Evolutionary conservation across 2,329 filamentous ascomycete genomes (phyloP), one percentile per base, ranked within the genome.

Genomic region (Talaromyces sp.): DNA sequence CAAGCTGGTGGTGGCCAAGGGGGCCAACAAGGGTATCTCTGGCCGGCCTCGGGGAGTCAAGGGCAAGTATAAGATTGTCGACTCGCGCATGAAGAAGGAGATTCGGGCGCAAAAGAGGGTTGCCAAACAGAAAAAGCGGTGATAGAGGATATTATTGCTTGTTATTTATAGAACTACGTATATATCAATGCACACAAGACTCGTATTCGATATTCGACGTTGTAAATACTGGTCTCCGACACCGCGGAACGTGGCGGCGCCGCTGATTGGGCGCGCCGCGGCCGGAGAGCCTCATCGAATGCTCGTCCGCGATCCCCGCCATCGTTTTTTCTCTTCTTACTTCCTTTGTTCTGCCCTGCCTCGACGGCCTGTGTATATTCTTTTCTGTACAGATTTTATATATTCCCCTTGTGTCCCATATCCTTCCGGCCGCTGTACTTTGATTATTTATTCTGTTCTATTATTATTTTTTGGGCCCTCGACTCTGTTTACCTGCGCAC

Each of bases 31-130:
- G 67, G 93, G 91, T 70, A 87, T 96, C 71, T 86, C 89, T 73
- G 93, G 93, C 21, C 83, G 93, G 68, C 95, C 95, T 2, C 89
- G 86, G 75, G 95, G 93, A 62, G 91, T 96, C 26, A 97, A 96
- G 84, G 93, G 93, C 41, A 88, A 91, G 67, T 99, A 99, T 76
- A 96, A 96, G 82, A 96, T 99, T 82, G 93, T 99, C 58, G 93
- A 98, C 78, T 81, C 90, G 14, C 84, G 95, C 67, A 86, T 97
- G 86, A 97, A 97, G 86, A 98, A 97, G 87, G 95, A 98, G 81
- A 84, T 95, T 58, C 82, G 92, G 73, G 92, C 89, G 2, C 83
- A 93, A 76, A 96, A 96, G 86, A 85, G 93, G 70, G 71, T 85
- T 64, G 82, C 84, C 72, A 92, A 96, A 81, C 90, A 87, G 78